These are phyloP conservation scores for Brettanomyces sp. DNA, from an alignment of 805 yeast genomes.

Conservation along the genomic window DNA sequence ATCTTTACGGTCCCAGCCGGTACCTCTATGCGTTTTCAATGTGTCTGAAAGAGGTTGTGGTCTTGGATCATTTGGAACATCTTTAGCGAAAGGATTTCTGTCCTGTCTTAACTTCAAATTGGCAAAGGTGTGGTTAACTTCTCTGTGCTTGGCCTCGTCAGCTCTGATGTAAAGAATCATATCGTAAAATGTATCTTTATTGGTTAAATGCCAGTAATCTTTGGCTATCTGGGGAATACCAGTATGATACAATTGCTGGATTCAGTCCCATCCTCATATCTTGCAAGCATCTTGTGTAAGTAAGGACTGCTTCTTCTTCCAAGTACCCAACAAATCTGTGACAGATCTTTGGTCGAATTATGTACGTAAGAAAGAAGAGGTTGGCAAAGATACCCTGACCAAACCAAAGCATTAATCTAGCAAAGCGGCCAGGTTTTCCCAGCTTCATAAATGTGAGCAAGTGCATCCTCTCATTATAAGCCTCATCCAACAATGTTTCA, in stretches of 20 bases:
- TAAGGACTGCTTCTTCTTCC: slow-evolving; percentile 68
- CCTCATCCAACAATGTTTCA: slow-evolving; percentile 65
- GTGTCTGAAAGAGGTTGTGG: slow-evolving; percentile 23
- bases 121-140: slow-evolving; percentile 70
- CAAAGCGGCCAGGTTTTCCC: slow-evolving; percentile 53
- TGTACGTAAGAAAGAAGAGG: slow-evolving; percentile 49
- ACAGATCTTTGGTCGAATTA: slow-evolving; percentile 52
- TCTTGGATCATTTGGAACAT: slow-evolving; percentile 19
- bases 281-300: slow-evolving; percentile 52
- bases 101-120: slow-evolving; percentile 42
- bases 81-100: slow-evolving; percentile 59
- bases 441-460: slow-evolving; percentile 57
- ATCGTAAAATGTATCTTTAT: slow-evolving; percentile 46
- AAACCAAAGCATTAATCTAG: slow-evolving; percentile 41
- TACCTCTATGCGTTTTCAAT: slow-evolving; percentile 17
- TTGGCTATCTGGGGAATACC: slow-evolving; percentile 51
- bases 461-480: slow-evolving; percentile 74
- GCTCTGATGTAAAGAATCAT: slow-evolving; percentile 57
- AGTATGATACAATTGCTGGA: slow-evolving; percentile 35
- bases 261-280: slow-evolving; percentile 42
- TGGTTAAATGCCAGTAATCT: slow-evolving; percentile 52
- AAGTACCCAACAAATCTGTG: slow-evolving; percentile 72
- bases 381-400: slow-evolving; percentile 71
- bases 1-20: slow-evolving; percentile 28
- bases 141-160: slow-evolving; percentile 73